Base-by-base conservation (phyloP, 805 yeast species). In the Lipomyces sp. region DNA sequence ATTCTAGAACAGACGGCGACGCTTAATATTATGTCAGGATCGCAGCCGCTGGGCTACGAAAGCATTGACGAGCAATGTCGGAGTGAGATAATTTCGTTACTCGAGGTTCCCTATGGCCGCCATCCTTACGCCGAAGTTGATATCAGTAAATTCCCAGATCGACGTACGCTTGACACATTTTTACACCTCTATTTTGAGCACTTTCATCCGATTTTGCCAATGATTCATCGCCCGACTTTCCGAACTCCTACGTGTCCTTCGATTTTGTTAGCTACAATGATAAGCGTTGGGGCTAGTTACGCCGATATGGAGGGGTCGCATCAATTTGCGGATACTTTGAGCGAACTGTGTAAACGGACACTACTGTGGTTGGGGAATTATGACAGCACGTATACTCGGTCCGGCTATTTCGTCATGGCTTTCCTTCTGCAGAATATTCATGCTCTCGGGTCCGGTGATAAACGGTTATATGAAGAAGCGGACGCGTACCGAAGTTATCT, bases 371-470 rank as follows among this genome's bases (percentile, higher is more conserved):
- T 65, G 57, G 59, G 63, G 13, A 64, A 64, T 6, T 37, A 62
- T 30, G 73, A 69, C 54, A 48, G 59, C 45, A 51, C 60, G 18
- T 64, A 60, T 57, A 50, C 67, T 39, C 61, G 73, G n/a, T 62
- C 73, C 30, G 71, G 62, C 10, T 59, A 62, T 42, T 69, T 69
- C 57, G 63, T 71, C 13, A 60, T 60, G 34, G 67, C 73, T 3
- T 67, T 67, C 64, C 60, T 65, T 15, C 65, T 71, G 15, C 70
- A 69, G 59, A 59, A 65, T 24, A 69, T 71, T n/a, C 71, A 64
- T 53, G 71, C 70, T 11, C 57, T 71, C n/a, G 73, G 72, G 3
- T 69, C 73, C 11, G 73, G 73, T 6, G 64, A 67, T 57, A 69
- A 55, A 37, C 30, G 65, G 24, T 60, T 69, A 13, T 69, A 71